Percentiles rank a stretch among this genome's conserved stretches.
Evolutionary conservation across 2,329 filamentous ascomycete genomes (phyloP).

Genomic region (Apiospora sp.): DNA sequence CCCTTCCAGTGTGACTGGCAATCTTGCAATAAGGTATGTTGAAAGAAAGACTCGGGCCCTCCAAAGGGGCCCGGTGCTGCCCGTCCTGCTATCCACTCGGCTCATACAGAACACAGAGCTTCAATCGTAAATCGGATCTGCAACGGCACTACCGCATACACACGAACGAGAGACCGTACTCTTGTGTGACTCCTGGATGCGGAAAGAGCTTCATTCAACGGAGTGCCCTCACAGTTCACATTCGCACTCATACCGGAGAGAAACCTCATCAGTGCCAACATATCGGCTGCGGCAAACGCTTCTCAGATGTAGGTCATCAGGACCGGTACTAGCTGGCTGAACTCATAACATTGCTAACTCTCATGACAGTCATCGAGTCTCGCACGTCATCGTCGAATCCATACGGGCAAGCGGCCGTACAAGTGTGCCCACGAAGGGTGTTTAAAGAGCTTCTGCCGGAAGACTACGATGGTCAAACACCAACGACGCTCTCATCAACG

Average conservation of each 20-base stretch:
- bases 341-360: slow-evolving; percentile 41
- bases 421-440: slow-evolving; percentile 69
- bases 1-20: slow-evolving; percentile 72
- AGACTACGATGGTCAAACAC: slow-evolving; percentile 76
- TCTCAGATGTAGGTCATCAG: slow-evolving; percentile 67
- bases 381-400: slow-evolving; percentile 70
- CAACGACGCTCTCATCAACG: slow-evolving; percentile 68
- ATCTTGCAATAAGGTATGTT: slow-evolving; percentile 65
- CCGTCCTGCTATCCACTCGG: slow-evolving; percentile 26
- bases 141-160: slow-evolving; percentile 76
- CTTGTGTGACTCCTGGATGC: slow-evolving; percentile 66
- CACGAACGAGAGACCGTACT: slow-evolving; percentile 74
- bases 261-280: slow-evolving; percentile 75
- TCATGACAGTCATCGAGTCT: slow-evolving; percentile 66
- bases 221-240: slow-evolving; percentile 75
- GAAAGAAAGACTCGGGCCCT: not conserved
- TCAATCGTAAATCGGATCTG: slow-evolving; percentile 76
- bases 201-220: slow-evolving; percentile 77
- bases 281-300: slow-evolving; percentile 71
- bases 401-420: slow-evolving; percentile 73
- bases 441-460: slow-evolving; percentile 74
- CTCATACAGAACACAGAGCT: slow-evolving; percentile 59
- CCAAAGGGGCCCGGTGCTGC: too few species aligned
- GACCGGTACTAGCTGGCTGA: not conserved
- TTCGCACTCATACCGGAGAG: slow-evolving; percentile 74